Percentiles rank a stretch among this genome's conserved stretches.
These are phyloP conservation scores for Microcos paniculata DNA, from an alignment of 345 rosid species.

Conservation along the genomic window DNA sequence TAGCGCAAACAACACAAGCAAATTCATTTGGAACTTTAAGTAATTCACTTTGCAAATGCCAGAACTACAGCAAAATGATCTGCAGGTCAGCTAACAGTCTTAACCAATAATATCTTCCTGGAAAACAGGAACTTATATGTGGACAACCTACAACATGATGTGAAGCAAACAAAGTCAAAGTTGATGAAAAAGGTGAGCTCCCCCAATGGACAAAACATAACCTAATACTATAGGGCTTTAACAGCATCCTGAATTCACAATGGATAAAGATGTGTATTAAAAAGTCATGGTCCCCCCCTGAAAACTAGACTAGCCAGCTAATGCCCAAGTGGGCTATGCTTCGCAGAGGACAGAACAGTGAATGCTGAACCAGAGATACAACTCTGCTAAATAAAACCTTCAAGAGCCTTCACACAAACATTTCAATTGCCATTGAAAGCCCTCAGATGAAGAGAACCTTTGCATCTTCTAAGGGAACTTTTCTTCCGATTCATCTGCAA, in stretches of 20 bases:
- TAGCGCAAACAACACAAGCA: not conserved
- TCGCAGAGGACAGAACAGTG: not conserved
- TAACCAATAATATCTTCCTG: not conserved
- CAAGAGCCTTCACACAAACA: not conserved
- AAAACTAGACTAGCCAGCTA: not conserved
- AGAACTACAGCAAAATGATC: not conserved
- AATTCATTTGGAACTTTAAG: not conserved
- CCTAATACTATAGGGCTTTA: not conserved
- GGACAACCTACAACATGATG: not conserved
- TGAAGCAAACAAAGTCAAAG: not conserved
- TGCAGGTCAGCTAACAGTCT: not conserved
- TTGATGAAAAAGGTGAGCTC: not conserved
- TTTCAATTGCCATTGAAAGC: not conserved
- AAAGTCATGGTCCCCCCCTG: not conserved
- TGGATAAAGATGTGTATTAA: not conserved
- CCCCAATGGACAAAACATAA: not conserved
- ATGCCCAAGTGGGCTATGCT: not conserved
- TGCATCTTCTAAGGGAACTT: not conserved
- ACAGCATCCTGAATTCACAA: not conserved
- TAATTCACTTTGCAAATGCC: not conserved
- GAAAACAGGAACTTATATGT: not conserved
- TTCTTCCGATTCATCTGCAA: not conserved
- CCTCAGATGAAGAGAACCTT: not conserved
- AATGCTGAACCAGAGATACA: not conserved
- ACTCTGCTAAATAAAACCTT: not conserved